These are phyloP conservation scores for Solanum lycopersicoides DNA, from an alignment of 257 asterid species.

Conservation along the genomic window DNA sequence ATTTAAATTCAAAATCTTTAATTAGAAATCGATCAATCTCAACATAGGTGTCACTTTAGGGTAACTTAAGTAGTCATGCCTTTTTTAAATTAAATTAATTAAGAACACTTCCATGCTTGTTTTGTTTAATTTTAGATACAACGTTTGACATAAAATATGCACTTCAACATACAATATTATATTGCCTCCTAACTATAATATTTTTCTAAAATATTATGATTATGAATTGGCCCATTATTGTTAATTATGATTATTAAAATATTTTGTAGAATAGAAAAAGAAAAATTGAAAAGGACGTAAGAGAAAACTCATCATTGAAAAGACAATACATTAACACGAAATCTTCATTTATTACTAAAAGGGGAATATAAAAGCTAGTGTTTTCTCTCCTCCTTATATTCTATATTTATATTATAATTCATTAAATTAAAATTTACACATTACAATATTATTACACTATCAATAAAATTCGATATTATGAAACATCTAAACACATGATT, in stretches of 20 bases:
- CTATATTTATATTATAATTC: neutral
- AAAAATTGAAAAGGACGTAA: neutral
- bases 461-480: too few relatives aligned
- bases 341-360: neutral
- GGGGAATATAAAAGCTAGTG: neutral
- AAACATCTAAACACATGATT: too few relatives aligned
- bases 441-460: accelerated
- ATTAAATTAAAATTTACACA: neutral
- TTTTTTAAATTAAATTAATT: neutral
- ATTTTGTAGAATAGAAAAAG: too few relatives aligned
- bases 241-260: neutral
- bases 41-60: too few relatives aligned
- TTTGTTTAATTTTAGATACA: neutral
- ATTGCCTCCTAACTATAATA: neutral
- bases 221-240: neutral
- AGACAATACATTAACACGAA: neutral
- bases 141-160: neutral
- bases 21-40: too few relatives aligned
- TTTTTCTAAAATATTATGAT: neutral
- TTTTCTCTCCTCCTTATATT: neutral
- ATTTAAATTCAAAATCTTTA: too few relatives aligned
- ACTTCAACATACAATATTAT: neutral
- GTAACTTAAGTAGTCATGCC: neutral
- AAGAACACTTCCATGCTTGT: neutral
- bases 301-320: neutral